Evolutionary conservation across 2,329 filamentous ascomycete species (phyloP), one percentile per base, ranked within the genome.

Genomic region (Rhynchosporium graminicola): DNA sequence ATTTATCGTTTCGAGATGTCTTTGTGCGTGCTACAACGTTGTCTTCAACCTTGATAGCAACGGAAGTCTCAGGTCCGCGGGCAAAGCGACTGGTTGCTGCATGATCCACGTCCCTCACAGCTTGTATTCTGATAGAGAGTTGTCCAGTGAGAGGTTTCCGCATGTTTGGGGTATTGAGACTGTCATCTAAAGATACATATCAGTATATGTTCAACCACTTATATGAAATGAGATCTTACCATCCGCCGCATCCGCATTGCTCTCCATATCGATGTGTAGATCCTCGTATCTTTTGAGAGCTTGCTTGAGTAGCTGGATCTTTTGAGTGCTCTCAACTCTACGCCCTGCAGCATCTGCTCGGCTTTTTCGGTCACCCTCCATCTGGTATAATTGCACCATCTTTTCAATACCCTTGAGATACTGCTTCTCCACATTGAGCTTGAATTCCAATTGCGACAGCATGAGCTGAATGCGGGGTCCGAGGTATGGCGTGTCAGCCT

Each of bases 351-450:
- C 95, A 76, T 99, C 95, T 62, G 90, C 87, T 75, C 90, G 91
- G 79, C 94, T 98, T 81, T 97, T 97, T 70, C 93, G 88, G 75
- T 99, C 95, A 36, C 95, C 94, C 76, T 98, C 95, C 84, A 98
- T 95, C 74, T 95, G 88, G 75, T 99, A 99, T 42, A 99, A 82
- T 75, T 95, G 92, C 52, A 97, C 91, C 95, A 99, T 98, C 80
- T 99, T 99, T 78, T 99, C 95, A 70, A 99, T 95, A 65, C 95
- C 95, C 74, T 96, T 96, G 69, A 98, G 92, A 78, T 99, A 99
- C 78, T 99, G 95, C 75, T 97, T 96, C 76, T 99, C 95, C 33
- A 99, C 95, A 69, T 95, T 97, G 65, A 99, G 84, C 80, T 99
- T 99, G 81, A 99, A 99, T 77, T 98, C 92, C 67, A 99, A 88